phyloP scores from a whole-genome alignment of 768 basidiomycete species.

The Lanmaoa pseudosensibilis region DNA sequence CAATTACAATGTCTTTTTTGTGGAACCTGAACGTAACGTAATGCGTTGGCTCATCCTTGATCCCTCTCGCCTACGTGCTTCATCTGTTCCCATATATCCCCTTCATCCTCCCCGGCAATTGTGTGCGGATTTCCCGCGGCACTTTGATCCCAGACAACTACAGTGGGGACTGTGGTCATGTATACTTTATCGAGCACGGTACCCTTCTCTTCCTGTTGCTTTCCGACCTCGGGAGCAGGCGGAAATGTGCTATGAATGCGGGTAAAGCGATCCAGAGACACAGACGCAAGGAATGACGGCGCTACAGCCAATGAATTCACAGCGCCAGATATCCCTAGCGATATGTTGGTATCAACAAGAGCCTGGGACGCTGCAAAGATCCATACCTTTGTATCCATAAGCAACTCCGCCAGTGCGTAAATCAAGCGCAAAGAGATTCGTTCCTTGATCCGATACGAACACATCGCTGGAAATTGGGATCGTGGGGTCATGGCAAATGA shows the following conservation, averaged over 20 bases:
- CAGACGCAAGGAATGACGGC: constrained; percentile 55
- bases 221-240: constrained; percentile 47
- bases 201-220: constrained; percentile 58
- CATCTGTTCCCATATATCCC: constrained; percentile 72
- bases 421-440: constrained; percentile 65
- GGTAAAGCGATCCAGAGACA: constrained; percentile 66
- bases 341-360: constrained; percentile 1
- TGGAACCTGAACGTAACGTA: background rate
- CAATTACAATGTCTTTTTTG: background rate
- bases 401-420: constrained; percentile 61
- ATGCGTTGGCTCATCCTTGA: constrained; percentile 20
- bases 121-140: constrained; percentile 18
- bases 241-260: constrained; percentile 65
- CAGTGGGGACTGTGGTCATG: constrained; percentile 61
- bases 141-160: constrained; percentile 60
- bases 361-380: background rate
- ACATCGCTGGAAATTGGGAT: constrained; percentile 48
- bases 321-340: constrained; percentile 66
- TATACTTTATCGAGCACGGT: constrained; percentile 62
- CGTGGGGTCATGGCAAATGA: background rate
- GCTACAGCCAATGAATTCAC: constrained; percentile 63
- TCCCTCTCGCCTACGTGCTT: constrained; percentile 46
- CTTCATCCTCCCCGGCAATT: constrained; percentile 41
- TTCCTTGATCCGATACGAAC: constrained; percentile 67
- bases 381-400: constrained; percentile 67